Evolutionary conservation across 257 asterid genomes (phyloP).

Genomic region (Agastache rugosa): DNA sequence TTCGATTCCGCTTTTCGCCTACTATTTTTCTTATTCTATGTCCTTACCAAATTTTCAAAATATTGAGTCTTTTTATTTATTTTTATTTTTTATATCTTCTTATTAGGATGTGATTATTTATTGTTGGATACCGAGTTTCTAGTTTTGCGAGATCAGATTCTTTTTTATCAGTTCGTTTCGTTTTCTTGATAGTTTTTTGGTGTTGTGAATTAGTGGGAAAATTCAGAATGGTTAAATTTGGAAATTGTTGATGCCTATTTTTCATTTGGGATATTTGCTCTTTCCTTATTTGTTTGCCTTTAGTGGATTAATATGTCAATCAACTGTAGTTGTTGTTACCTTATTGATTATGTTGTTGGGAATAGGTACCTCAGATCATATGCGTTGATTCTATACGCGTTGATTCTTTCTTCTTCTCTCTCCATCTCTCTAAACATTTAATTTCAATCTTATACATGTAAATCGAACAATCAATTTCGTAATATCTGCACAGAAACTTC

Average conservation of each 20-base stretch:
- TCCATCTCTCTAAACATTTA: not conserved
- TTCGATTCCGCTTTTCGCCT: not conserved
- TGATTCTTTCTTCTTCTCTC: too few species aligned
- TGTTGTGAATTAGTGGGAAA: not conserved
- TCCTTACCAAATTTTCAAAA: too few species aligned
- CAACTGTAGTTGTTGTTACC: constrained; percentile 27
- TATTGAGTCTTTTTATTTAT: too few species aligned
- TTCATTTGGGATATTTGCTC: not conserved
- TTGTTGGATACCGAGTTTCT: not conserved
- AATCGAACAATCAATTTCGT: not conserved
- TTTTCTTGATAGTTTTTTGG: not conserved
- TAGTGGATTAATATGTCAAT: constrained; percentile 28
- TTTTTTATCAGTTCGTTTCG: not conserved
- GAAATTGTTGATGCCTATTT: not conserved
- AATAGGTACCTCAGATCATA: constrained; percentile 27
- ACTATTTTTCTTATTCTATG: too few species aligned
- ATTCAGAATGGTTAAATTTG: not conserved
- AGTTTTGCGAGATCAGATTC: not conserved
- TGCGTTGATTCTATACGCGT: too few species aligned
- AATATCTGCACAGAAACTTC: constrained; percentile 30
- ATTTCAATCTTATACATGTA: not conserved
- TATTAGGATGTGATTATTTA: not conserved
- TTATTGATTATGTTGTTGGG: constrained; percentile 18
- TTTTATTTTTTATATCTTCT: not conserved
- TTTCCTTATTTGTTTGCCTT: constrained; percentile 19